A percentile compares a stretch with the other conserved stretches of the same genome.
Conservation (phyloP, 75 land plant species). For the Sequoiadendron giganteum region DNA sequence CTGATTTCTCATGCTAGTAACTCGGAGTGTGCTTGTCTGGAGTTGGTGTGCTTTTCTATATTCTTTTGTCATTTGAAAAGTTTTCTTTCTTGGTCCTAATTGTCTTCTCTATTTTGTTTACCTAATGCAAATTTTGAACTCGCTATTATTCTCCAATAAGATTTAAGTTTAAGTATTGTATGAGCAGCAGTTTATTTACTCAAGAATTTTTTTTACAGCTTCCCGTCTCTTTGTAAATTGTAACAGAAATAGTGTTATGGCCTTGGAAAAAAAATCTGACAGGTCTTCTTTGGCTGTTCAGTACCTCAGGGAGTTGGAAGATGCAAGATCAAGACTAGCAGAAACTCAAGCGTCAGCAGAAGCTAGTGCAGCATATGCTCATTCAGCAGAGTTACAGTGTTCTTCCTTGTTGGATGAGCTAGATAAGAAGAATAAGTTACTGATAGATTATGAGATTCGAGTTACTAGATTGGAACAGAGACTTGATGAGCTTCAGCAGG, state of each 20-base stretch:
- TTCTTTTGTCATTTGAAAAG: neutral
- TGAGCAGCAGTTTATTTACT: neutral
- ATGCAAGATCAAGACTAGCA: constrained; percentile 51
- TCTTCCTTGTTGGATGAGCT: constrained; percentile 46
- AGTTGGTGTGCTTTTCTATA: neutral
- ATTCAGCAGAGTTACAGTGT: constrained; percentile 62
- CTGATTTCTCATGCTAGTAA: neutral
- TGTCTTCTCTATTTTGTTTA: no score
- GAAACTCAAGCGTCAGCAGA: constrained; percentile 58
- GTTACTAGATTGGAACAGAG: constrained; percentile 50
- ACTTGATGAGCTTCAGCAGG: constrained; percentile 52
- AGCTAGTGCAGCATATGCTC: constrained; percentile 68
- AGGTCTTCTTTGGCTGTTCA: constrained; percentile 20
- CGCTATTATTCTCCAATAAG: neutral
- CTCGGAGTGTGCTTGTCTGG: neutral
- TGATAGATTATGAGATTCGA: constrained; percentile 53
- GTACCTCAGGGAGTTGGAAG: constrained; percentile 57
- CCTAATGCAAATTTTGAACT: neutral
- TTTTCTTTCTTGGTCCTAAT: neutral
- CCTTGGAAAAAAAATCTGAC: neutral
- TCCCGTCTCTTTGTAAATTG: neutral
- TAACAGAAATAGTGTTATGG: neutral
- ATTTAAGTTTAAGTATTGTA: neutral
- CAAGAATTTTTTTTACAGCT: neutral
- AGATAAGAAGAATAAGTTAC: constrained; percentile 45